Base-by-base conservation (phyloP, 1,284 basidiomycete species). In the Pascua guehoae region DNA sequence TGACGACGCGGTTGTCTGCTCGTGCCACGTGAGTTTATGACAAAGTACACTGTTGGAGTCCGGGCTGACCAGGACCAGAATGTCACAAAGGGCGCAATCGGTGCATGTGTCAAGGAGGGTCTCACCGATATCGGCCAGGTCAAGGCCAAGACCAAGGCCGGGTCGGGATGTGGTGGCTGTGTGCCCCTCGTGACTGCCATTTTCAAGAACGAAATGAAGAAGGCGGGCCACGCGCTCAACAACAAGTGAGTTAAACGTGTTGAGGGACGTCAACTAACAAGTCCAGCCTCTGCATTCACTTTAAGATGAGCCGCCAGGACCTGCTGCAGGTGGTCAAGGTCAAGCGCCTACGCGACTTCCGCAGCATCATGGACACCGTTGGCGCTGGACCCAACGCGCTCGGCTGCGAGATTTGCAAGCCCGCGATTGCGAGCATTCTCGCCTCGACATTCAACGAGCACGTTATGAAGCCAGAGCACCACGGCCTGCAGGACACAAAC, bases 401-500 rank as follows among this genome's bases (percentile, higher is more conserved):
- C 8, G 88, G 88, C 1, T 89, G 88, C 65, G 88, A 89, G 70
- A 74, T 85, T 32, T 89, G 88, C 76, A 87, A 86, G 64, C 88
- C 88, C 2, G 83, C 83, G 2, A 79, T 89, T 42, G 87, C 81
- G 14, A 84, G 81, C 62, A 86, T 89, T 57, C 77, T 89, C 36
- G 84, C 86, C 0, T 85, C 85, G 17, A 53, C 67, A 10, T 68
- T 69, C 71, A 88, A 88, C 65, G 86, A 88, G 61, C 83, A 84
- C 66, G 78, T 89, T 57, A 82, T 89, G 82, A 76, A 81, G 18
- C 82, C 84, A 0, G 78, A 74, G n/a, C 85, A 87, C 63, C 83
- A 86, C 62, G 81, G 84, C 67, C 84, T 85, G 47, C 88, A 89
- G 47, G 68, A 73, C 45, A 70, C 67, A 2, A 77, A 77, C 62